Evolutionary conservation across 306 rosid genomes (phyloP).

Genomic region (Psophocarpus tetragonolobus): DNA sequence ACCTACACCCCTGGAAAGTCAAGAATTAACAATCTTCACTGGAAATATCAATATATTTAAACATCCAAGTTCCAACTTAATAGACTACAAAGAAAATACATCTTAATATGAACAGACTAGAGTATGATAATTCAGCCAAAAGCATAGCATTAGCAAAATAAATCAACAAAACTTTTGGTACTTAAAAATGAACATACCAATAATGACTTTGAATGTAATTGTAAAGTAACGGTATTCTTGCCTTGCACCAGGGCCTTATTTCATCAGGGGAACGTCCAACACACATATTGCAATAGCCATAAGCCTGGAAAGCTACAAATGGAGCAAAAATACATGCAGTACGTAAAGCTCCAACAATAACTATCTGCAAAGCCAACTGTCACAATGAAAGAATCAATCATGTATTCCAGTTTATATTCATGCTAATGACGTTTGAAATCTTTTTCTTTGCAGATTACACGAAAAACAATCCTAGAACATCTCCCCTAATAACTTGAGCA

Average conservation of each 20-base stretch:
- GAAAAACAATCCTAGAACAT: conserved; percentile 24
- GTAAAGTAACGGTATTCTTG: conserved; percentile 77
- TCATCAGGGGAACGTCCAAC: conserved; percentile 55
- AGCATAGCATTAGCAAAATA: conserved; percentile 10
- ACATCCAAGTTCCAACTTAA: conserved; percentile 10
- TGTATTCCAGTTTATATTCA: conserved; percentile 7
- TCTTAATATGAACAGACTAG: conserved; percentile 1
- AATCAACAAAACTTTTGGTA: conserved; percentile 13
- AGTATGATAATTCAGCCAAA: neutral
- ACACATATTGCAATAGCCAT: conserved; percentile 82
- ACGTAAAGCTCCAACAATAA: conserved; percentile 61
- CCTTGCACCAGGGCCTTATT: conserved; percentile 92
- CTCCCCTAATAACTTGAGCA: neutral
- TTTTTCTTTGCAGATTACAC: neutral
- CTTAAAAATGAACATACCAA: conserved; percentile 60
- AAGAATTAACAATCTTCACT: conserved; percentile 32
- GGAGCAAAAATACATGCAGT: conserved; percentile 71
- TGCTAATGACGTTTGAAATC: neutral
- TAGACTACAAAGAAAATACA: conserved; percentile 5
- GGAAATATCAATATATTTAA: conserved; percentile 18
- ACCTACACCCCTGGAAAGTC: conserved; percentile 81
- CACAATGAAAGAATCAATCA: conserved; percentile 24
- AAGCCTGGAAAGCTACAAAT: conserved; percentile 79
- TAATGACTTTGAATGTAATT: conserved; percentile 87
- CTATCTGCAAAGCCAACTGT: conserved; percentile 70